phyloP scores from a whole-genome alignment of 768 basidiomycete species.

The Cystofilobasidium bisporidii region DNA sequence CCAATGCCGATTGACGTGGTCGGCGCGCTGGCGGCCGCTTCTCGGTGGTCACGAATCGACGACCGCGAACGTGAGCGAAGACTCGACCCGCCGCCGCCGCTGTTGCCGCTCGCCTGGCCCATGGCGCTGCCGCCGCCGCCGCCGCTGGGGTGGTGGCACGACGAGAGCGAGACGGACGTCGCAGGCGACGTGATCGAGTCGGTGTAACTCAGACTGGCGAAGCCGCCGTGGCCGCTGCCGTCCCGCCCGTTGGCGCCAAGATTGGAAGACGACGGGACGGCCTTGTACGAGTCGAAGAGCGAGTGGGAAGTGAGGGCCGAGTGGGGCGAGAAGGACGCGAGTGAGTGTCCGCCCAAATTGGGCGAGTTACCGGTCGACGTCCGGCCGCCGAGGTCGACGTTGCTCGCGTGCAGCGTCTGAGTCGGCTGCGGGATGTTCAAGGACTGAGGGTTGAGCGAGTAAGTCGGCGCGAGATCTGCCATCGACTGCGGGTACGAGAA shows the following conservation, averaged over 20 bases:
- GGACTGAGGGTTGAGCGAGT: neutral
- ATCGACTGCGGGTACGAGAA: neutral
- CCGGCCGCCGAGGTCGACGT: neutral
- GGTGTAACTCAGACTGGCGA: neutral
- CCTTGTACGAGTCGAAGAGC: constrained; percentile 2
- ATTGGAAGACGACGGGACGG: constrained; percentile 8
- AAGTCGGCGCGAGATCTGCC: neutral
- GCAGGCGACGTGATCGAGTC: constrained; percentile 7
- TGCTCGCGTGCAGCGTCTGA: neutral
- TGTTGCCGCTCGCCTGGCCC: too few species aligned
- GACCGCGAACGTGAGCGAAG: constrained; percentile 5
- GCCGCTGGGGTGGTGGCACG: neutral
- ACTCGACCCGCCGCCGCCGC: constrained; percentile 7
- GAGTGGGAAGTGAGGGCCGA: neutral
- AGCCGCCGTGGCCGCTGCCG: neutral
- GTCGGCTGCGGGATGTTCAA: neutral
- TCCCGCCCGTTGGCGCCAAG: constrained; percentile 1
- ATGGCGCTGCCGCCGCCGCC: neutral
- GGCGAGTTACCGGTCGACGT: neutral
- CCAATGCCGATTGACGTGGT: neutral
- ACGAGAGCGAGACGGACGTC: constrained; percentile 19
- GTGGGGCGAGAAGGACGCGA: neutral
- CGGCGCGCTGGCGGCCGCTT: neutral
- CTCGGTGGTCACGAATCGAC: neutral
- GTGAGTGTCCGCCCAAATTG: neutral